phyloP scores from a whole-genome alignment of 345 rosid species.

The Eucalyptus lansdowneana region DNA sequence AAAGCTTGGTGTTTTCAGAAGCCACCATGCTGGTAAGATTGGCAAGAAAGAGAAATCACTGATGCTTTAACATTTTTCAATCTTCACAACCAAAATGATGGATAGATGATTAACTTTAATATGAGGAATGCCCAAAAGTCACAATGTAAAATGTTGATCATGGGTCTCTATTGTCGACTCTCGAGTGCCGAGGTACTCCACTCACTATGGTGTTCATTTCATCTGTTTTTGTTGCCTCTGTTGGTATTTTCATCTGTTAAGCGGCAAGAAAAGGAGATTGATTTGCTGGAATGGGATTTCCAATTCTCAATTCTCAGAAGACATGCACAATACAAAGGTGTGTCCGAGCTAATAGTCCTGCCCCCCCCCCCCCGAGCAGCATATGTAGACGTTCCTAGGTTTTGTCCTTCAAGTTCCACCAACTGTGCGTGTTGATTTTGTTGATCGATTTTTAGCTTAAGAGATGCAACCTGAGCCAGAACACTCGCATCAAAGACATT shows the following conservation, averaged over 20 bases:
- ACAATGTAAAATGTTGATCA: background rate
- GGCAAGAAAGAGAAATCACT: constrained; percentile 25
- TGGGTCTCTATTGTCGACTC: background rate
- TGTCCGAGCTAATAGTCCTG: background rate
- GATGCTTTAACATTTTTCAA: constrained; percentile 26
- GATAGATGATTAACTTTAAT: background rate
- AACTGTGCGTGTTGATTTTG: background rate
- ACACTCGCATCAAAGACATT: background rate
- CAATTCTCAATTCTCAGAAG: background rate
- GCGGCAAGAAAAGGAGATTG: background rate
- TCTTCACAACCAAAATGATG: constrained; percentile 39
- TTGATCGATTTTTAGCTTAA: background rate
- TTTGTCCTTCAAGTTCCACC: background rate
- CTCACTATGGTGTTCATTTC: background rate
- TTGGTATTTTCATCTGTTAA: background rate
- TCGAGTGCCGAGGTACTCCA: background rate
- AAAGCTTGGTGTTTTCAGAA: constrained; percentile 21
- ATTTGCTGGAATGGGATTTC: background rate
- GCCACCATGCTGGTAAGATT: constrained; percentile 11
- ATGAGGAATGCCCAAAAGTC: background rate
- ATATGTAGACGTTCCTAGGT: background rate
- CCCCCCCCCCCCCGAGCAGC: background rate
- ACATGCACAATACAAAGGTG: background rate
- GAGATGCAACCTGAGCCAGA: background rate
- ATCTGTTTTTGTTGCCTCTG: background rate